Base-by-base conservation (phyloP, 176 grass and related monocot species). In the Saccharum spontaneum region DNA sequence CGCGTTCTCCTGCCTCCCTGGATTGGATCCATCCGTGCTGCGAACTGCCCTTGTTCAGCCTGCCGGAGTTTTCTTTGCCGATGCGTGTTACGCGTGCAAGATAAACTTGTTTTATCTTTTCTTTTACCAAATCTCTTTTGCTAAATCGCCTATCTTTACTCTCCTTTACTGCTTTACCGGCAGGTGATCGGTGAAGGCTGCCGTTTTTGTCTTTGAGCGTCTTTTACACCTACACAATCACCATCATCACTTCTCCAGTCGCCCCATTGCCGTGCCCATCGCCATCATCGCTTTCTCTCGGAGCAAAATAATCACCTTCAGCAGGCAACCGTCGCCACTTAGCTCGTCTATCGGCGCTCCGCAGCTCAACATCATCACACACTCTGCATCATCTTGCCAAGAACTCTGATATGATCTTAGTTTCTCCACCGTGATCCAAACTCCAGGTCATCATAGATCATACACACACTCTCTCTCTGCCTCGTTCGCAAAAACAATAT, bases 161-260 rank as follows among this genome's bases (percentile, higher is more conserved):
- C 14, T 45, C 33, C 43, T 71, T 60, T 43, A 23, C 26, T 8
- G 71, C 64, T 85, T 85, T 85, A 68, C 85, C 34, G 34, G 79
- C 24, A 46, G 63, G 37, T 61, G 71, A 37, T 62, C 38, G 72
- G 63, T 49, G 62, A 82, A 87, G 71, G 63, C 45, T 54, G 37
- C 49, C 10, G 33, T 34, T 59, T 50, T 87, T 70, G 79, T 82
- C 72, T 26, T 77, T 17, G 26, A 13, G 46, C 78, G 41, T 67
- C 60, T 34, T 55, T 50, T 67, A 65, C 77, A 54, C 45, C 43
- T 80, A 40, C 34, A 78, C 64, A 43, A 34, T 80, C 66, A 80
- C 62, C 43, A 50, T 68, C 78, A 31, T 48, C 41, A 1, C 41
- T 45, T 73, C 14, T 73, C 44, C 23, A 17, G 43, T 73, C 23